Percentiles rank a stretch among this genome's conserved stretches.
These are phyloP conservation scores for Neoboletus brunneissimus DNA, from an alignment of 768 basidiomycete species.

Conservation along the genomic window DNA sequence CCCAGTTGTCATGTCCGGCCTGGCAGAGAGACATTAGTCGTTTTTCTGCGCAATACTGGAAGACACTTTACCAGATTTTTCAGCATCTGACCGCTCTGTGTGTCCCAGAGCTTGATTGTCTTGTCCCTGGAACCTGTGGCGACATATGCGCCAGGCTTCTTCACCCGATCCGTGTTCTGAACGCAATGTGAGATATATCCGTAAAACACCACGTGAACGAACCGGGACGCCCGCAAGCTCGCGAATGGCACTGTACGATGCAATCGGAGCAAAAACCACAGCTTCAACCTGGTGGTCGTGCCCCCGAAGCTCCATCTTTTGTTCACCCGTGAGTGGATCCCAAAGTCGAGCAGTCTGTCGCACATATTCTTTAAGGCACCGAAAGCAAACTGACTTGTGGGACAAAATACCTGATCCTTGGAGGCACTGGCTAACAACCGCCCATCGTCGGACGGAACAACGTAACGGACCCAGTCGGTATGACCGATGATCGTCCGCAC, in stretches of 20 bases:
- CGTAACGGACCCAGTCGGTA: slow-evolving; percentile 80
- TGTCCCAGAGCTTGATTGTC: slow-evolving; percentile 90
- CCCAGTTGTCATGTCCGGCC: slow-evolving; percentile 88
- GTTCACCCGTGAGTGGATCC: slow-evolving; percentile 70
- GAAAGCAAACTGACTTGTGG: neutral
- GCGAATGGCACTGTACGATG: slow-evolving; percentile 72
- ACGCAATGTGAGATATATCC: neutral
- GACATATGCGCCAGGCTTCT: slow-evolving; percentile 56
- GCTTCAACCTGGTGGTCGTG: slow-evolving; percentile 87
- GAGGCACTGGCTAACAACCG: slow-evolving; percentile 75
- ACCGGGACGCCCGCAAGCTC: slow-evolving; percentile 75
- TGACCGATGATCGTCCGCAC: slow-evolving; percentile 75
- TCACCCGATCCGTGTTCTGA: slow-evolving; percentile 51
- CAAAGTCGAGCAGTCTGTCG: slow-evolving; percentile 72
- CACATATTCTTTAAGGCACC: neutral
- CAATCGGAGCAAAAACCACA: slow-evolving; percentile 74
- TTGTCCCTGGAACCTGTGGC: slow-evolving; percentile 89
- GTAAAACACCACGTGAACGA: slow-evolving; percentile 25
- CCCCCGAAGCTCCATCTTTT: slow-evolving; percentile 79
- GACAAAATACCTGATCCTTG: slow-evolving; percentile 72
- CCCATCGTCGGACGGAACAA: slow-evolving; percentile 67
- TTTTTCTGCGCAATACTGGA: neutral
- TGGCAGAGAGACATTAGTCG: slow-evolving; percentile 27
- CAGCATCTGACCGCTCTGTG: slow-evolving; percentile 75
- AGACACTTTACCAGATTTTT: slow-evolving; percentile 59